Percentiles rank a stretch among this genome's conserved stretches.
phyloP scores from a whole-genome alignment of 2,329 filamentous ascomycete species.

The Scedosporium boydii region DNA sequence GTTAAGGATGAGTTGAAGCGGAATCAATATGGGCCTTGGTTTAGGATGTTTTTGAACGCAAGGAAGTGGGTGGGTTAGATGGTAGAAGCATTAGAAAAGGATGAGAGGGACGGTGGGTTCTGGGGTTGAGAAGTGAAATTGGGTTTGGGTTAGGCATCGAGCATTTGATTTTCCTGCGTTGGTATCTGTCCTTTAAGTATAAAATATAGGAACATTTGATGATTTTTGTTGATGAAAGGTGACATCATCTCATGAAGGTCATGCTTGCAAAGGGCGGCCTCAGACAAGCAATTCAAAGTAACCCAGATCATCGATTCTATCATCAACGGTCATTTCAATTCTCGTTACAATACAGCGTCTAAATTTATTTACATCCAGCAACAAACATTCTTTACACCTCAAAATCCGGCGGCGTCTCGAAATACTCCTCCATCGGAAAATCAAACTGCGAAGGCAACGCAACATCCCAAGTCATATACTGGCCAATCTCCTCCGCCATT shows the following conservation, averaged over 20 bases:
- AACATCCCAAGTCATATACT: slow-evolving; percentile 1
- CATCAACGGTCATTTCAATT: too few relatives aligned
- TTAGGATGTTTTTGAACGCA: slow-evolving; percentile 77
- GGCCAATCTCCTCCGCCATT: not conserved
- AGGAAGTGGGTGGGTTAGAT: slow-evolving; percentile 71
- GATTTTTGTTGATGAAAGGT: too few relatives aligned
- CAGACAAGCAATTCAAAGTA: too few relatives aligned
- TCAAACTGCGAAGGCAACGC: slow-evolving; percentile 1
- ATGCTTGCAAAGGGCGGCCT: too few relatives aligned
- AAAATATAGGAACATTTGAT: too few relatives aligned
- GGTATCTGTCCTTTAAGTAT: too few relatives aligned
- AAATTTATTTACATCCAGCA: not conserved
- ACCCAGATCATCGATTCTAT: too few relatives aligned
- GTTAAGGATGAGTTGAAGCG: slow-evolving; percentile 47
- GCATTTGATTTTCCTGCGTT: not conserved
- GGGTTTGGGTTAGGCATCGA: not conserved
- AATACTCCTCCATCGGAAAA: slow-evolving; percentile 1
- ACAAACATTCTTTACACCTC: not conserved
- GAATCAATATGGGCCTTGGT: slow-evolving; percentile 73
- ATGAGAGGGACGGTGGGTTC: too few relatives aligned
- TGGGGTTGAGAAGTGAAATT: too few relatives aligned
- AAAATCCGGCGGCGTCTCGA: not conserved
- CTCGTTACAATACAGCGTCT: not conserved
- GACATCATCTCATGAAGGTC: too few relatives aligned
- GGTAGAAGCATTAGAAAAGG: not conserved